Evolutionary conservation across 768 basidiomycete genomes (phyloP), one percentile per base, ranked within the genome.

Genomic region (Phaeotremella skinneri): DNA sequence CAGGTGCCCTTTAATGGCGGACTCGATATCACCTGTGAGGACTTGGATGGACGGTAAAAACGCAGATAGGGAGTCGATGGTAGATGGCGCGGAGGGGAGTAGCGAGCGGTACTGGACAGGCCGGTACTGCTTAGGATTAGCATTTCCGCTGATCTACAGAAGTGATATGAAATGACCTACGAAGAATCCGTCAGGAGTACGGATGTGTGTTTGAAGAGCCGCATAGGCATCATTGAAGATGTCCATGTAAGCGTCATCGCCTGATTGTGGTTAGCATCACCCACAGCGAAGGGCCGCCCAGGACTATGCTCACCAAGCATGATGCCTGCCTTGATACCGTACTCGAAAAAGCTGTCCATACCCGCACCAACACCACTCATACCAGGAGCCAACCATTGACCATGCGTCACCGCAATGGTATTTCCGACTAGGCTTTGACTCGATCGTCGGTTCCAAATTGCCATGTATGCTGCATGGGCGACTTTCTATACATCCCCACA

Each of bases 11-110:
- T 90, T 90, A 67, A 96, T 89, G 17, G 93, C 94, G 74, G 84
- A 91, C 73, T 89, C 85, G 32, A 96, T 73, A 79, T 96, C 89
- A 17, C 79, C 79, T 6, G 76, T 70, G 1, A 79, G 69, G 3
- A 76, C 78, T 78, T 96, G 94, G 16, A 97, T 80, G 21, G 93
- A 96, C n/a, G 94, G 91, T 85, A 93, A 91, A 76, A 98, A 99
- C 1, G 96, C 92, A 1, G 91, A 90, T 16, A 99, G 79, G 1
- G 91, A 96, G 74, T 99, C 96, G n/a, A 94, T 80, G n/a, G 86
- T 87, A 45, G 81, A 79, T 69, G 86, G 89, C 5, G 37, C 43
- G 3, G 85, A 81, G 4, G 85, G 80, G 59, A 89, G 86, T 20
- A 93, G 91, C 27, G 80, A 84, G 50, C 84, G 79, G 78, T 92